Evolutionary conservation across 805 yeast genomes (phyloP).

Genomic region (Ogataea nakhonphanomensis): DNA sequence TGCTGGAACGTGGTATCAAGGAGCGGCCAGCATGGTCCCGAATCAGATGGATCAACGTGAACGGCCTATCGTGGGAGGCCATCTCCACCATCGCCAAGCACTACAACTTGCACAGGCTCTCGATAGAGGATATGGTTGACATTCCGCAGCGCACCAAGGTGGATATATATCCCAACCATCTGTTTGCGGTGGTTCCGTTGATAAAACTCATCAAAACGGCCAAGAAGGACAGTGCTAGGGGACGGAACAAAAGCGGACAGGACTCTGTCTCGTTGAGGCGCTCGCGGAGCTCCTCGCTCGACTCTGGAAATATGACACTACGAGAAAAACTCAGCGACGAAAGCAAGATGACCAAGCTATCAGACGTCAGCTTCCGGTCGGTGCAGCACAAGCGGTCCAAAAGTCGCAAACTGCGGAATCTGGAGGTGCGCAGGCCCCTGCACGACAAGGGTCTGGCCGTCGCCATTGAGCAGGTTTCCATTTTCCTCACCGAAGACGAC

Average conservation of each 20-base stretch:
- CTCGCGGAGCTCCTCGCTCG: conserved; percentile 8
- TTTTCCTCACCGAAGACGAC: conserved; percentile 42
- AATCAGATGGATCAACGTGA: conserved; percentile 56
- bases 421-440: conserved; percentile 44
- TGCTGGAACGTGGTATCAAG: conserved; percentile 32
- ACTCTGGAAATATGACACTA: conserved; percentile 12
- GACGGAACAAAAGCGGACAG: not conserved
- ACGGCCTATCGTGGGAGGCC: conserved; percentile 62
- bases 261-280: conserved; percentile 1
- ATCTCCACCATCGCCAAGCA: conserved; percentile 42
- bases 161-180: conserved; percentile 48
- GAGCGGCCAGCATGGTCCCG: conserved; percentile 44
- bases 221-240: conserved; percentile 1
- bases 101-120: conserved; percentile 49
- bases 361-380: conserved; percentile 31
- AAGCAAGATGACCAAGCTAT: conserved; percentile 32
- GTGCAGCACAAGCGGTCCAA: conserved; percentile 7
- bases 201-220: conserved; percentile 40
- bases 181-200: conserved; percentile 55
- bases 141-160: conserved; percentile 58
- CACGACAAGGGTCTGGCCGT: conserved; percentile 41
- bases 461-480: conserved; percentile 54
- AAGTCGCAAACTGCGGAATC: conserved; percentile 25
- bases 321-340: conserved; percentile 22
- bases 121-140: conserved; percentile 62